Percentiles rank a stretch among this genome's conserved stretches.
Evolutionary conservation across 345 rosid species (phyloP).

Genomic region (Atalantia buxifolia): DNA sequence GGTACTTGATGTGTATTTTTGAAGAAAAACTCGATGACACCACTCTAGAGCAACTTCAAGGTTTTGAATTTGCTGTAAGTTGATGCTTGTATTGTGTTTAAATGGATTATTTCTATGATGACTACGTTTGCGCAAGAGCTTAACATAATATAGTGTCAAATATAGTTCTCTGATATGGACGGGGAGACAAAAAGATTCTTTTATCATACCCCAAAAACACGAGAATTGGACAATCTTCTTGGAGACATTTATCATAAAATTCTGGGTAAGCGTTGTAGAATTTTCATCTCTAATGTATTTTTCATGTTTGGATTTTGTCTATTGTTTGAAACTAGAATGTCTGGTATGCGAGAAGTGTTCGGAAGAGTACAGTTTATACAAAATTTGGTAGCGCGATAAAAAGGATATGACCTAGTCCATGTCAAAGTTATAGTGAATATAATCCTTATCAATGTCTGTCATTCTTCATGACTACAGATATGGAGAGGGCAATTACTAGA

Average conservation of each 20-base stretch:
- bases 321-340: background rate
- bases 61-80: constrained; percentile 74
- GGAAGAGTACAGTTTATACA: background rate
- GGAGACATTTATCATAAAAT: constrained; percentile 97
- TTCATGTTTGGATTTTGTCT: background rate
- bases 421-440: background rate
- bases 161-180: constrained; percentile 72
- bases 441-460: constrained; percentile 12
- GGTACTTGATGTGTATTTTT: constrained; percentile 84
- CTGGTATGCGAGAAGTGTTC: background rate
- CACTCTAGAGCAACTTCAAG: constrained; percentile 45
- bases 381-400: background rate
- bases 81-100: constrained; percentile 13
- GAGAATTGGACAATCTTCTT: constrained; percentile 79
- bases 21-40: constrained; percentile 70
- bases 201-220: constrained; percentile 84
- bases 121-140: background rate
- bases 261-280: constrained; percentile 43
- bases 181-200: constrained; percentile 71
- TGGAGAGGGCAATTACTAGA: constrained; percentile 90
- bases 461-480: constrained; percentile 47
- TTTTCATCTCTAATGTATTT: background rate
- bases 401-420: background rate
- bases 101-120: background rate
- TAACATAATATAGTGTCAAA: constrained; percentile 9